Conservation (phyloP, 108 stramenopile species). For the Mediolabrus comicus region DNA sequence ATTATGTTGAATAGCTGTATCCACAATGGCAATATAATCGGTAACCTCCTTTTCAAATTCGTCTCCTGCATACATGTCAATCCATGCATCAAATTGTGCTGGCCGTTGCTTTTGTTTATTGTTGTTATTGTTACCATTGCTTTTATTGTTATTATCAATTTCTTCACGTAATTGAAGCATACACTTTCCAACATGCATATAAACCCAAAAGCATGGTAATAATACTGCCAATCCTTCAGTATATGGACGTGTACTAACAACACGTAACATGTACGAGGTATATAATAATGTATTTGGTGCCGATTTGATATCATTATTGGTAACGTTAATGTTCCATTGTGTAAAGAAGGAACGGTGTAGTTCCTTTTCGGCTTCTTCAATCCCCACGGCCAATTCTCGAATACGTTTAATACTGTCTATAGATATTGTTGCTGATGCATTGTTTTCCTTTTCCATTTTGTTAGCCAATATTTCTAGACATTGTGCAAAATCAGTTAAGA, state of each 20-base stretch:
- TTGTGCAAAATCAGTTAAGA: constrained; percentile 74
- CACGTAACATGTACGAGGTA: constrained; percentile 80
- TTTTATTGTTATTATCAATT: constrained; percentile 52
- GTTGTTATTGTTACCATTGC: too few species aligned
- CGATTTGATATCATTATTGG: constrained; percentile 40
- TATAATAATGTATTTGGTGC: constrained; percentile 84
- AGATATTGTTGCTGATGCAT: constrained; percentile 13
- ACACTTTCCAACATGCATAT: constrained; percentile 83
- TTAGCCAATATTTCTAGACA: constrained; percentile 55
- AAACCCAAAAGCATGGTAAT: constrained; percentile 90
- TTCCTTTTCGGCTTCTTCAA: constrained; percentile 69
- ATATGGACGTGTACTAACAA: constrained; percentile 57
- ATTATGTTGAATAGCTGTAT: constrained; percentile 41
- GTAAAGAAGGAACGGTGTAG: constrained; percentile 78
- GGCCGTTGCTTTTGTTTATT: constrained; percentile 31
- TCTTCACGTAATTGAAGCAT: constrained; percentile 78
- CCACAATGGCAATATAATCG: constrained; percentile 77
- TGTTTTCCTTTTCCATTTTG: constrained; percentile 26
- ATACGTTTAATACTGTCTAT: constrained; percentile 37
- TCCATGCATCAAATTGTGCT: constrained; percentile 86
- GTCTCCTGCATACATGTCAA: constrained; percentile 86
- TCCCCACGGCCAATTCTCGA: constrained; percentile 67
- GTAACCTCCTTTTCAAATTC: constrained; percentile 79
- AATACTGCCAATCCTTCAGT: constrained; percentile 80
- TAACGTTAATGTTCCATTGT: constrained; percentile 65